Percentiles rank a stretch among this genome's conserved stretches.
These are phyloP conservation scores for Peribolospora kevripleyi DNA, from an alignment of 768 basidiomycete species.

Conservation along the genomic window DNA sequence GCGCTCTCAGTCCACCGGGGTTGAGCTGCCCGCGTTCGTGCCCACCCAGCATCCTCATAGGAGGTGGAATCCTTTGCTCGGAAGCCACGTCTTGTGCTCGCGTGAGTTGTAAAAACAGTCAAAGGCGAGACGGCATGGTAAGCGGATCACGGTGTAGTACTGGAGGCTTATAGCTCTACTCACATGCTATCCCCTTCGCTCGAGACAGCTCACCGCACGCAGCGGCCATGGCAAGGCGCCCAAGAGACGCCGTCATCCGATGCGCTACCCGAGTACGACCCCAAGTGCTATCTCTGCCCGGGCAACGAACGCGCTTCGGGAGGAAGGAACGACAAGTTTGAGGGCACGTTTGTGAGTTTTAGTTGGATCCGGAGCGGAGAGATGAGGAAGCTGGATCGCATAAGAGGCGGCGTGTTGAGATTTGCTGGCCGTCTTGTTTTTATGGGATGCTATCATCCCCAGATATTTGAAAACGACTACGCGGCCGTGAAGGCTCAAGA, in stretches of 20 bases:
- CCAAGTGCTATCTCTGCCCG: constrained; percentile 64
- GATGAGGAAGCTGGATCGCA: background rate
- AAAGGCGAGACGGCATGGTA: too few relatives aligned
- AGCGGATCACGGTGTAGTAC: too few relatives aligned
- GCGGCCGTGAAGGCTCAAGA: constrained; percentile 25
- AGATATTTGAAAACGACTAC: constrained; percentile 54
- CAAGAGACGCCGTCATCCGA: constrained; percentile 37
- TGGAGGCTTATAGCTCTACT: too few relatives aligned
- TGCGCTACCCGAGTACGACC: constrained; percentile 39
- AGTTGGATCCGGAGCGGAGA: background rate
- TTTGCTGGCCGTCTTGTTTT: background rate
- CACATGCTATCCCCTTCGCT: too few relatives aligned
- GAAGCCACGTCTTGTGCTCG: too few relatives aligned
- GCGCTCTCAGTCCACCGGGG: too few relatives aligned
- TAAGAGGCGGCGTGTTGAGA: too few relatives aligned
- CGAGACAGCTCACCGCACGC: constrained; percentile 42
- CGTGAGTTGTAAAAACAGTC: too few relatives aligned
- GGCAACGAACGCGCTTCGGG: constrained; percentile 57
- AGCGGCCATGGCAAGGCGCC: constrained; percentile 78
- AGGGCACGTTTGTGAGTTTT: constrained; percentile 26
- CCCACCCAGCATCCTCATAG: too few relatives aligned
- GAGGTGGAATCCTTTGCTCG: too few relatives aligned
- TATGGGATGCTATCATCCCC: background rate
- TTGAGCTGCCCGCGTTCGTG: too few relatives aligned
- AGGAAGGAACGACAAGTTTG: constrained; percentile 38